These are phyloP conservation scores for Pseudozyma hubeiensis DNA, from an alignment of 1,284 basidiomycete species.

Conservation along the genomic window DNA sequence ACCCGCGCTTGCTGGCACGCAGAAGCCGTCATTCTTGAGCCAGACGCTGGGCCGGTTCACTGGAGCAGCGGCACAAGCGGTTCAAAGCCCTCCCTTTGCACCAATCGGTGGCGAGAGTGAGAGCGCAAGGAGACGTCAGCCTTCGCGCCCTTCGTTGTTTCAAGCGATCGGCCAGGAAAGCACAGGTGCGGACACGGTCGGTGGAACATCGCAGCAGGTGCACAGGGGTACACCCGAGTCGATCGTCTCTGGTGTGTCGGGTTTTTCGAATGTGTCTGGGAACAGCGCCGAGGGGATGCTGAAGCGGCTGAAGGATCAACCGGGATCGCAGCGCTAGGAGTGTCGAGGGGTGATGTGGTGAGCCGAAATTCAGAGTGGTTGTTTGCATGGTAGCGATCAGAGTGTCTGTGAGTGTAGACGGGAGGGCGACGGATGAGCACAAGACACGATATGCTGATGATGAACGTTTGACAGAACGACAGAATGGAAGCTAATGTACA, in stretches of 20 bases:
- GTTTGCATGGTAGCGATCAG: too few relatives aligned
- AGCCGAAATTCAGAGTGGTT: too few relatives aligned
- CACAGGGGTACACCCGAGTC: slow-evolving; percentile 37
- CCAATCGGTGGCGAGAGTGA: slow-evolving; percentile 9
- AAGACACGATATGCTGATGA: too few relatives aligned
- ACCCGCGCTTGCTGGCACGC: slow-evolving; percentile 7
- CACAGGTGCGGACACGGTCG: background rate
- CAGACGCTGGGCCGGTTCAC: slow-evolving; percentile 49
- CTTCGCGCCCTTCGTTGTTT: slow-evolving; percentile 30
- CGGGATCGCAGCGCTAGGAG: slow-evolving; percentile 15
- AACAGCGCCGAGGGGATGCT: slow-evolving; percentile 39
- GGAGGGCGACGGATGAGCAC: too few relatives aligned
- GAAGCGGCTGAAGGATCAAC: slow-evolving; percentile 25
- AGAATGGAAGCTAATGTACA: too few relatives aligned
- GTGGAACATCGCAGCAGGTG: slow-evolving; percentile 3
- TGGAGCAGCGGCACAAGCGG: slow-evolving; percentile 24
- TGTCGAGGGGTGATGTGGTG: too few relatives aligned
- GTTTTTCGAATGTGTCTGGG: slow-evolving; percentile 27
- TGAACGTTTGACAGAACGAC: too few relatives aligned
- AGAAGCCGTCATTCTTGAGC: slow-evolving; percentile 43
- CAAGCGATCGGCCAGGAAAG: slow-evolving; percentile 28
- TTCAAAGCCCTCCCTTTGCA: slow-evolving; percentile 22
- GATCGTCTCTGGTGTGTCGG: slow-evolving; percentile 21
- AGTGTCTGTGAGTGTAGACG: too few relatives aligned
- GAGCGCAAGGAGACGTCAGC: slow-evolving; percentile 3